Percentiles rank a stretch among this genome's conserved stretches.
phyloP scores from a whole-genome alignment of 2,329 filamentous ascomycete species.

The Daldinia eschscholtzii region DNA sequence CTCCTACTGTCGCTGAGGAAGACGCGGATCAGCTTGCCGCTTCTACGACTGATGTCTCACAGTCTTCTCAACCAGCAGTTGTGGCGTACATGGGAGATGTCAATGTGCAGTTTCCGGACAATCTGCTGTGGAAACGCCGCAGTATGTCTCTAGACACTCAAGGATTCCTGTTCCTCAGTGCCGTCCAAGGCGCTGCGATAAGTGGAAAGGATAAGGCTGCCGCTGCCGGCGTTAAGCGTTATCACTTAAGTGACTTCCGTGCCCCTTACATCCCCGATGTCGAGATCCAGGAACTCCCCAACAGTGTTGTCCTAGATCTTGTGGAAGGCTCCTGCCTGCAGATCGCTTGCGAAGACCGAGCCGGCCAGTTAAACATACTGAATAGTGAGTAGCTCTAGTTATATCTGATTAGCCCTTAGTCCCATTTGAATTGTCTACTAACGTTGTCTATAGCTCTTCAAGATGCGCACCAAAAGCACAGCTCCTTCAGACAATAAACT shows the following conservation, averaged over 20 bases:
- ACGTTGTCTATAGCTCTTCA: conserved; percentile 56
- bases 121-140: conserved; percentile 94
- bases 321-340: conserved; percentile 72
- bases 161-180: conserved; percentile 85
- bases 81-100: conserved; percentile 85
- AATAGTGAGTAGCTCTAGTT: conserved; percentile 59
- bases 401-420: background rate
- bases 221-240: conserved; percentile 74
- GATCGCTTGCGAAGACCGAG: conserved; percentile 72
- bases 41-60: conserved; percentile 44
- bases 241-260: conserved; percentile 87
- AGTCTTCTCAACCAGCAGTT: conserved; percentile 56
- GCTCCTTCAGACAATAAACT: conserved; percentile 51
- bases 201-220: conserved; percentile 66
- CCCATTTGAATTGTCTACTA: conserved; percentile 40
- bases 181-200: conserved; percentile 69
- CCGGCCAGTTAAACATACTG: conserved; percentile 68
- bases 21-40: conserved; percentile 54
- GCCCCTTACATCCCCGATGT: conserved; percentile 86
- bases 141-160: conserved; percentile 86
- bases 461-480: conserved; percentile 57
- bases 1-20: conserved; percentile 66
- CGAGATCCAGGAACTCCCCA: conserved; percentile 91
- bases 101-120: conserved; percentile 97
- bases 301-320: conserved; percentile 78